Percentiles rank a stretch among this genome's conserved stretches.
Evolutionary conservation across 2,329 filamentous ascomycete species (phyloP).

Genomic region (Penicillium sp.): DNA sequence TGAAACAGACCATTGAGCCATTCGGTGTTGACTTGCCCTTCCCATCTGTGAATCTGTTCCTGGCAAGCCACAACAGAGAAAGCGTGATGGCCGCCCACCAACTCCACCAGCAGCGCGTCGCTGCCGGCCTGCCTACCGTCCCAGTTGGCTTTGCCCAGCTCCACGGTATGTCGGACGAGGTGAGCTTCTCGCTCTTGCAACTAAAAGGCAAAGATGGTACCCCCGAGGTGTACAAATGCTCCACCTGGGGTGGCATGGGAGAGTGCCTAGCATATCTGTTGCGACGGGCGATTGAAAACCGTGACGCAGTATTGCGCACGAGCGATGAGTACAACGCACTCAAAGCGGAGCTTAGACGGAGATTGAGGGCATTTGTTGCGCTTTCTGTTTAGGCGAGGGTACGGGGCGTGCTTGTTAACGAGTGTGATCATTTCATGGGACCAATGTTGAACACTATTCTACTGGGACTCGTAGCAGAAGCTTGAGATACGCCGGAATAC

Average conservation of each 20-base stretch:
- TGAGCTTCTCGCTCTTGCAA: constrained; percentile 54
- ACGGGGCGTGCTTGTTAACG: neutral
- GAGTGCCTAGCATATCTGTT: constrained; percentile 79
- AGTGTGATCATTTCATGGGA: constrained; percentile 5
- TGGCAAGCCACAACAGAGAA: constrained; percentile 78
- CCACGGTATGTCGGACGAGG: constrained; percentile 61
- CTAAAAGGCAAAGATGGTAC: constrained; percentile 32
- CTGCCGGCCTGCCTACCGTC: constrained; percentile 42
- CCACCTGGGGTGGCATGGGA: constrained; percentile 55
- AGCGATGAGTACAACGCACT: constrained; percentile 41
- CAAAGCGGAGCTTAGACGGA: constrained; percentile 23
- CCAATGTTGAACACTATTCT: no score
- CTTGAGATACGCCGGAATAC: no score
- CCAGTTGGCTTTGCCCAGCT: constrained; percentile 56
- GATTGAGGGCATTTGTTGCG: constrained; percentile 12
- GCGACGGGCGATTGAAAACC: constrained; percentile 58
- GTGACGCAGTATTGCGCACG: constrained; percentile 56
- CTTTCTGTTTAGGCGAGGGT: constrained; percentile 6
- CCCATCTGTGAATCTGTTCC: constrained; percentile 62
- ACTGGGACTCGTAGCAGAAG: no score
- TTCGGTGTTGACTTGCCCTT: constrained; percentile 41
- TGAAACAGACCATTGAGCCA: constrained; percentile 50
- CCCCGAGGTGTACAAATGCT: constrained; percentile 55
- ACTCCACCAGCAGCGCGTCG: constrained; percentile 48
- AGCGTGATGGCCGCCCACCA: constrained; percentile 59